Evolutionary conservation across 2,329 filamentous ascomycete genomes (phyloP).

Genomic region (Talaromyces pinophilus): DNA sequence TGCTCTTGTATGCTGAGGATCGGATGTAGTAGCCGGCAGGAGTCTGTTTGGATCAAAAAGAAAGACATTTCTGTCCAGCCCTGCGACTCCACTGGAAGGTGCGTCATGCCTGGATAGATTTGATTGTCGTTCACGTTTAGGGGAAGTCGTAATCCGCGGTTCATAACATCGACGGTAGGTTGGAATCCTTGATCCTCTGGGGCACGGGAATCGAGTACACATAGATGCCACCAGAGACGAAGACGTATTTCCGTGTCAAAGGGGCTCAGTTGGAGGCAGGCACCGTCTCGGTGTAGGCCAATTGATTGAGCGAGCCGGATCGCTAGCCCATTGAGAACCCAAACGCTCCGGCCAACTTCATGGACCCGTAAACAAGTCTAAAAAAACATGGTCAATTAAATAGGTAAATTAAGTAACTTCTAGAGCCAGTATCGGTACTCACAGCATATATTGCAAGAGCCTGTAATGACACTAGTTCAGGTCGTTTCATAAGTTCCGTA

Average conservation of each 20-base stretch:
- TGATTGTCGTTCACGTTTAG: slow-evolving; percentile 43
- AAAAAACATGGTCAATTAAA: slow-evolving; percentile 52
- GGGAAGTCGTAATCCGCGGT: slow-evolving; percentile 34
- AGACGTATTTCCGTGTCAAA: slow-evolving; percentile 63
- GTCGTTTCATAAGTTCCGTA: slow-evolving; percentile 26
- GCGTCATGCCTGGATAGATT: slow-evolving; percentile 24
- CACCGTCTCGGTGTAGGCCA: slow-evolving; percentile 62
- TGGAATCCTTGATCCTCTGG: slow-evolving; percentile 63
- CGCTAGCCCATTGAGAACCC: slow-evolving; percentile 59
- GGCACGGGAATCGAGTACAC: slow-evolving; percentile 52
- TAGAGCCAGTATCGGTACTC: slow-evolving; percentile 27
- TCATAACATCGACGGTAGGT: slow-evolving; percentile 59
- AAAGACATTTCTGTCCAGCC: slow-evolving; percentile 27
- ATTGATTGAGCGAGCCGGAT: slow-evolving; percentile 62
- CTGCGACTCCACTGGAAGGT: slow-evolving; percentile 23
- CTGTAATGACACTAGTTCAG: slow-evolving; percentile 25
- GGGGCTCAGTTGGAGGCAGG: slow-evolving; percentile 53
- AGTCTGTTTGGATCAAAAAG: slow-evolving; percentile 28
- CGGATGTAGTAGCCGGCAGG: slow-evolving; percentile 26
- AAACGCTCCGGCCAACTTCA: slow-evolving; percentile 48
- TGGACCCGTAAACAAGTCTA: slow-evolving; percentile 57
- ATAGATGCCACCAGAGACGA: slow-evolving; percentile 61
- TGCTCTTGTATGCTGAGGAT: slow-evolving; percentile 23
- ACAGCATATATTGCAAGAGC: slow-evolving; percentile 28
- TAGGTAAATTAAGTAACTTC: neutral